These are phyloP conservation scores for Scenedesmus sp. DNA, from an alignment of 163 green algal species.

Conservation along the genomic window DNA sequence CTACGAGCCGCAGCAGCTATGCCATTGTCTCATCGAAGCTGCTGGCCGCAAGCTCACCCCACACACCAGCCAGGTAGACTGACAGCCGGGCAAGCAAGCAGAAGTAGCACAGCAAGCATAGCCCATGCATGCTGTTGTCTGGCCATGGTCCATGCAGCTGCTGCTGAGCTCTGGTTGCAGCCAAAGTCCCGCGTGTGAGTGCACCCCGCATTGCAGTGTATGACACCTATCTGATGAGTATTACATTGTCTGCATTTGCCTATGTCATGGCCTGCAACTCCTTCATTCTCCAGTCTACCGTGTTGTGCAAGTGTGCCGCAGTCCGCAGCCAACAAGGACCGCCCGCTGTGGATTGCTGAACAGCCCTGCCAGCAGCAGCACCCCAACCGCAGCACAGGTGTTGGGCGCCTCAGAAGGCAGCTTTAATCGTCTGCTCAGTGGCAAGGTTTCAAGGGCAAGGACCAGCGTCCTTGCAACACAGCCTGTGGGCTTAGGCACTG, in stretches of 20 bases:
- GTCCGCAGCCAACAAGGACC: not conserved
- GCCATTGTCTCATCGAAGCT: not conserved
- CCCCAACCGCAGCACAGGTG: not conserved
- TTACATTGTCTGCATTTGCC: too few species aligned
- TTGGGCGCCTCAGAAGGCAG: not conserved
- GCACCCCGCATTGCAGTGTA: too few species aligned
- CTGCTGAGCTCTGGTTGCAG: too few species aligned
- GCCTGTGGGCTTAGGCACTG: not conserved
- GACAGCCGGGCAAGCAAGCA: not conserved
- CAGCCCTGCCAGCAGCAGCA: conserved; percentile 7
- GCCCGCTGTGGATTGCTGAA: conserved; percentile 16
- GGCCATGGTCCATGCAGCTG: not conserved
- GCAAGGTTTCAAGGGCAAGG: not conserved
- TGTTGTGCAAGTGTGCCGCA: not conserved
- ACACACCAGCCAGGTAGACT: not conserved
- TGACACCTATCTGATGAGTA: too few species aligned
- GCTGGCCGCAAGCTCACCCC: not conserved
- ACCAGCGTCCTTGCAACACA: not conserved
- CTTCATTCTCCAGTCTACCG: too few species aligned
- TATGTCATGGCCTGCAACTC: too few species aligned
- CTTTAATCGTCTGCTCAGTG: not conserved
- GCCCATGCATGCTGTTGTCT: not conserved
- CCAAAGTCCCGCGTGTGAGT: too few species aligned
- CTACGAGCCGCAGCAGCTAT: not conserved
- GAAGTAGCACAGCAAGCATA: not conserved